phyloP scores from a whole-genome alignment of 495 filamentous ascomycete species.

The Tuber magnatum region DNA sequence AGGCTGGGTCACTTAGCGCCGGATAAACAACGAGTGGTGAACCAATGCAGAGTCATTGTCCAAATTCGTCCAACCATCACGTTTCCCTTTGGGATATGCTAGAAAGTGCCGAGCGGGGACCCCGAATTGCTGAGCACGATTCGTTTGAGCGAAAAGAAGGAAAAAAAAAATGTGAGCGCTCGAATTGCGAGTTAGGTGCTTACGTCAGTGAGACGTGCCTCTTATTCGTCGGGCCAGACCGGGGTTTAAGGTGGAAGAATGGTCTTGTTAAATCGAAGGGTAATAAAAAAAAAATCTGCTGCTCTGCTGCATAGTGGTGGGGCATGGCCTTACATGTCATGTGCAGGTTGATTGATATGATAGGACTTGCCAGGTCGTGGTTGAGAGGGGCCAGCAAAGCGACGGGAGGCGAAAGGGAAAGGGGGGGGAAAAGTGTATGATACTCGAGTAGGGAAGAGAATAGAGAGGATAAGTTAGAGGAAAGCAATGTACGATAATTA shows the following conservation, averaged over 20 bases:
- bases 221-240: neutral
- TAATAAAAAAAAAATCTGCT: neutral
- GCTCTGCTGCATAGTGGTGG: neutral
- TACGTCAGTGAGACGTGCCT: neutral
- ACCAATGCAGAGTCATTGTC: neutral
- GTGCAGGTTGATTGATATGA: constrained; percentile 20
- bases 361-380: constrained; percentile 8
- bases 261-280: neutral
- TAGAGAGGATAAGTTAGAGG: neutral
- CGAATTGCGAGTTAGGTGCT: neutral
- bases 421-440: neutral
- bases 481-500: neutral
- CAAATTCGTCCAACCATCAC: constrained; percentile 1
- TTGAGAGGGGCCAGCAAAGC: constrained; percentile 18
- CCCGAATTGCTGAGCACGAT: neutral
- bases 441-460: neutral
- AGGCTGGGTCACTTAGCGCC: neutral
- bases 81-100: neutral
- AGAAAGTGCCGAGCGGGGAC: neutral
- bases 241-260: neutral
- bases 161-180: neutral
- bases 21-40: constrained; percentile 2
- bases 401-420: constrained; percentile 5
- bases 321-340: constrained; percentile 19
- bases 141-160: constrained; percentile 21